Conservation (phyloP, 306 rosid genomes). For the Carpinus viminea region DNA sequence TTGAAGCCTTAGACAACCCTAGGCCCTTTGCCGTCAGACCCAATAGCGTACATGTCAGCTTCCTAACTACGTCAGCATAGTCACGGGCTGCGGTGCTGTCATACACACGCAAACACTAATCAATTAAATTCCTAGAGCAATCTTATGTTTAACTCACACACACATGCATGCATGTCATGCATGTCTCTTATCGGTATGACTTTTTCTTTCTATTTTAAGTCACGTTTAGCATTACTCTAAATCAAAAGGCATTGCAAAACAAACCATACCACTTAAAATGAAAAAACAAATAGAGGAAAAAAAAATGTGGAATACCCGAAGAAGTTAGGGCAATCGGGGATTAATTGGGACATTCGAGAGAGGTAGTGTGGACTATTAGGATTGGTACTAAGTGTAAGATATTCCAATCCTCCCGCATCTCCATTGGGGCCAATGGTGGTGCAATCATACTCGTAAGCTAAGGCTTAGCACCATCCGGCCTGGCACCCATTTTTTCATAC, state of each 20-base stretch:
- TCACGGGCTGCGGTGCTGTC: conserved; percentile 52
- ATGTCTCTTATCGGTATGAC: too few species aligned
- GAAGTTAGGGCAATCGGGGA: conserved; percentile 41
- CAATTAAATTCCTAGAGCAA: background rate
- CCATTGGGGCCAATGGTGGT: conserved; percentile 72
- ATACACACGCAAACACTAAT: conserved; percentile 13
- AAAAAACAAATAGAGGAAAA: background rate
- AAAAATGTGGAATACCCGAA: conserved; percentile 44
- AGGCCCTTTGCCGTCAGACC: conserved; percentile 68
- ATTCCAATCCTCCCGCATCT: conserved; percentile 67
- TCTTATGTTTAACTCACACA: background rate
- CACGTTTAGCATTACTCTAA: too few species aligned
- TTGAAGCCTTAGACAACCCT: conserved; percentile 50
- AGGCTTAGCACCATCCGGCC: conserved; percentile 32
- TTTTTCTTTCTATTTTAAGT: too few species aligned
- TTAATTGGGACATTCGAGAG: conserved; percentile 40
- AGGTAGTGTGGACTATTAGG: conserved; percentile 26
- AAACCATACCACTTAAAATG: background rate
- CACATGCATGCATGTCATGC: too few species aligned
- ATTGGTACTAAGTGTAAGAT: conserved; percentile 47
- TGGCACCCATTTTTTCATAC: conserved; percentile 40
- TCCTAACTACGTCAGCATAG: conserved; percentile 53
- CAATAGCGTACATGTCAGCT: conserved; percentile 66
- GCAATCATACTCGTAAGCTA: conserved; percentile 63
- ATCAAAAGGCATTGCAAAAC: background rate